These are phyloP conservation scores for Drechslera avenae DNA, from an alignment of 2,329 filamentous ascomycete species.

Conservation along the genomic window DNA sequence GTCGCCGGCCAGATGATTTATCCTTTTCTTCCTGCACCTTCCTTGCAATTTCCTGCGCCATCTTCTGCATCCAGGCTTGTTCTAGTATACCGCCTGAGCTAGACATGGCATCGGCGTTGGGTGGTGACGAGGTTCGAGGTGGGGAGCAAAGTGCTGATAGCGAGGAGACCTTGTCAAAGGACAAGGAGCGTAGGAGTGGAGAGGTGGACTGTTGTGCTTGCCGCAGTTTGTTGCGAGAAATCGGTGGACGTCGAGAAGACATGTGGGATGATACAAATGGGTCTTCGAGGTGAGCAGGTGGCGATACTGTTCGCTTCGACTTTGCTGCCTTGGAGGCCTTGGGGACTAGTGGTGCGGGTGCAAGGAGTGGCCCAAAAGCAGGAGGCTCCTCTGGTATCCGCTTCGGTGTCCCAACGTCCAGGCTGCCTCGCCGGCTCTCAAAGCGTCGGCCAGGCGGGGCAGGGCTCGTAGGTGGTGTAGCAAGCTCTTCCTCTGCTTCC, in stretches of 20 bases:
- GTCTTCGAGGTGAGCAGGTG: constrained; percentile 15
- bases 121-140: constrained; percentile 28
- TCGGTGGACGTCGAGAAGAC: constrained; percentile 33
- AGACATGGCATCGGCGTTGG: constrained; percentile 29
- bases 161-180: constrained; percentile 38
- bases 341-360: constrained; percentile 35
- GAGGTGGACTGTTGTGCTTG: constrained; percentile 42
- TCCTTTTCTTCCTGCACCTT: constrained; percentile 86
- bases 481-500: constrained; percentile 39
- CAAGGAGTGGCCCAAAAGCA: constrained; percentile 29
- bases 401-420: constrained; percentile 34
- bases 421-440: constrained; percentile 30
- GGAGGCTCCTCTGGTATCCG: constrained; percentile 23
- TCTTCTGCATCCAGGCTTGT: constrained; percentile 88
- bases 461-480: constrained; percentile 41
- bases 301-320: constrained; percentile 20
- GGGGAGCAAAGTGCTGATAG: constrained; percentile 36
- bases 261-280: constrained; percentile 17
- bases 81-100: constrained; percentile 65
- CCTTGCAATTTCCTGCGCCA: constrained; percentile 88
- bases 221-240: constrained; percentile 38
- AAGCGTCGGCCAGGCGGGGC: constrained; percentile 27
- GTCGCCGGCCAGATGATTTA: constrained; percentile 7
- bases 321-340: constrained; percentile 32
- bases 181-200: constrained; percentile 45